A percentile compares a stretch with the other conserved stretches of the same genome.
phyloP scores from a whole-genome alignment of 1,284 basidiomycete species.

The Cutaneotrichosporon cyanovorans region DNA sequence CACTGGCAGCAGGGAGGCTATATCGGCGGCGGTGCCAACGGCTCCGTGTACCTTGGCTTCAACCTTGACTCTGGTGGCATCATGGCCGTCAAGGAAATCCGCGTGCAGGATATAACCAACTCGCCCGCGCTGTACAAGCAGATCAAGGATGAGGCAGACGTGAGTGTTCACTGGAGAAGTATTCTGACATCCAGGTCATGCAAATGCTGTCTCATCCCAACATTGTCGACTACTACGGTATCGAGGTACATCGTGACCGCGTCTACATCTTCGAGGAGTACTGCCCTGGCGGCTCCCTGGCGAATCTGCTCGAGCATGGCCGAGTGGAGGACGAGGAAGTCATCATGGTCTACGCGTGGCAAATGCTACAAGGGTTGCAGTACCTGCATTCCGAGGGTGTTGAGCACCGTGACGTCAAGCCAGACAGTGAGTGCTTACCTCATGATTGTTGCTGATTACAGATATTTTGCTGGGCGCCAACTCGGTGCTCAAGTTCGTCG shows the following conservation, averaged over 20 bases:
- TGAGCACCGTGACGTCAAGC: constrained; percentile 96
- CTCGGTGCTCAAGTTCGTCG: constrained; percentile 91
- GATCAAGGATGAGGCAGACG: constrained; percentile 92
- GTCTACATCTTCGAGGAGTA: constrained; percentile 99
- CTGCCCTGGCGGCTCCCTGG: constrained; percentile 92
- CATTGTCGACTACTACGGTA: constrained; percentile 98
- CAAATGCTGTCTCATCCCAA: constrained; percentile 97
- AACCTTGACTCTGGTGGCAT: constrained; percentile 93
- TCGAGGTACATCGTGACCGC: constrained; percentile 94
- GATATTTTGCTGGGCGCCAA: constrained; percentile 88
- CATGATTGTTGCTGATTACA: constrained; percentile 41
- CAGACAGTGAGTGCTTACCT: constrained; percentile 68
- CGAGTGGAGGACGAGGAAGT: constrained; percentile 95
- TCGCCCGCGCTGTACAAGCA: constrained; percentile 79
- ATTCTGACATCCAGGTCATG: constrained; percentile 56
- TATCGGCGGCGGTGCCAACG: constrained; percentile 95
- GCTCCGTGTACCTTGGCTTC: constrained; percentile 94
- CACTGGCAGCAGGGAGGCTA: constrained; percentile 98
- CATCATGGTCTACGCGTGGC: constrained; percentile 90
- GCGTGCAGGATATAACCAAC: constrained; percentile 85
- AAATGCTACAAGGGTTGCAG: constrained; percentile 91
- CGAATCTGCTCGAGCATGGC: constrained; percentile 83
- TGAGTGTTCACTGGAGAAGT: background rate
- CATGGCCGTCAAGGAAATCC: constrained; percentile 99
- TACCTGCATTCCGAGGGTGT: constrained; percentile 94